A percentile compares a stretch with the other conserved stretches of the same genome.
These are phyloP conservation scores for Gymnopilus dilepis DNA, from an alignment of 768 basidiomycete genomes.

Conservation along the genomic window DNA sequence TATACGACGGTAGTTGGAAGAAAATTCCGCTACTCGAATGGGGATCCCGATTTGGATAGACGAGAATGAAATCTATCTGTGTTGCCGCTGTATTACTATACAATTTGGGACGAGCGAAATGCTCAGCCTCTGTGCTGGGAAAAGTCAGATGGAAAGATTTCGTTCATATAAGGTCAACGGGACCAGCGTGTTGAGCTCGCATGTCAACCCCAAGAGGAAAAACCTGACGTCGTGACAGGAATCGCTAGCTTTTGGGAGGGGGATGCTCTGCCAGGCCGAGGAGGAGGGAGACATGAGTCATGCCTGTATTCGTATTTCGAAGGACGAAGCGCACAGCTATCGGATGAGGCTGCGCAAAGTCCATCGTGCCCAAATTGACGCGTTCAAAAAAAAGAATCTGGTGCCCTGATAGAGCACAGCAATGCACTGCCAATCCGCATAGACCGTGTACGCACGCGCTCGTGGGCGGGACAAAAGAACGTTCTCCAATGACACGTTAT, in stretches of 20 bases:
- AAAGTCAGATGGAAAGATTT: constrained; percentile 29
- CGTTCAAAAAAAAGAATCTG: constrained; percentile 14
- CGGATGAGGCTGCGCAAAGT: constrained; percentile 20
- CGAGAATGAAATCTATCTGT: constrained; percentile 26
- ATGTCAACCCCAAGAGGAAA: constrained; percentile 24
- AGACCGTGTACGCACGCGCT: constrained; percentile 5
- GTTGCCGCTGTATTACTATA: constrained; percentile 24
- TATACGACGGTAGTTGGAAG: constrained; percentile 33
- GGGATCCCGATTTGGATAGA: constrained; percentile 23
- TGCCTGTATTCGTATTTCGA: constrained; percentile 20
- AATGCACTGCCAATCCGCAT: constrained; percentile 11
- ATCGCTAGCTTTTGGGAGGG: constrained; percentile 7
- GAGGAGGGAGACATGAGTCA: constrained; percentile 21
- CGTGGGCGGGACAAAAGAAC: neutral
- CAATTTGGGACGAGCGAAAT: constrained; percentile 21
- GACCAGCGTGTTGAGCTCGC: constrained; percentile 24
- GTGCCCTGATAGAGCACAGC: constrained; percentile 2
- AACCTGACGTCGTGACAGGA: constrained; percentile 14
- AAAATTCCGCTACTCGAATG: constrained; percentile 25
- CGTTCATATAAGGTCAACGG: constrained; percentile 23
- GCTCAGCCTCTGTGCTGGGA: constrained; percentile 35
- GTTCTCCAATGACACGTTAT: neutral
- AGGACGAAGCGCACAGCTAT: constrained; percentile 20
- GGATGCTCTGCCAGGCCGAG: constrained; percentile 22
- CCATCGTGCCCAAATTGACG: neutral